Conservation (phyloP, 129 eudicot species). For the Escallonia rubra region DNA sequence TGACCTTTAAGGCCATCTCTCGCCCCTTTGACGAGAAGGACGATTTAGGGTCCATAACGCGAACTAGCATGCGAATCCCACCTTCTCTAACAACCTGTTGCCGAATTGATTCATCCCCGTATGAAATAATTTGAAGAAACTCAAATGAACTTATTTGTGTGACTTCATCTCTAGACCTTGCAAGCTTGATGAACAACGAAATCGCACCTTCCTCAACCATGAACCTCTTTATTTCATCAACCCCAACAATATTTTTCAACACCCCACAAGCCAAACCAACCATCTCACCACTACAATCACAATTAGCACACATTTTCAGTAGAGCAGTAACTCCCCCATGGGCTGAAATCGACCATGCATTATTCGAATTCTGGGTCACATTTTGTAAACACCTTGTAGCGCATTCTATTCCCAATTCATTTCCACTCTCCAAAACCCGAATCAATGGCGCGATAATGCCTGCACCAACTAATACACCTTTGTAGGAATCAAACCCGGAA, state of each 20-base stretch:
- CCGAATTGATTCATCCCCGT: conserved; percentile 43
- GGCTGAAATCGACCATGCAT: conserved; percentile 85
- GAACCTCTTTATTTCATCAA: conserved; percentile 79
- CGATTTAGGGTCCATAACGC: conserved; percentile 54
- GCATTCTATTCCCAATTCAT: conserved; percentile 48
- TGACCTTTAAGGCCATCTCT: conserved; percentile 55
- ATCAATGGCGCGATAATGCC: conserved; percentile 67
- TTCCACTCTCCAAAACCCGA: conserved; percentile 63
- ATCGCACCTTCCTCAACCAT: conserved; percentile 73
- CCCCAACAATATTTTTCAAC: conserved; percentile 67
- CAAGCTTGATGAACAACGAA: conserved; percentile 34
- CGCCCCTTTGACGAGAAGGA: conserved; percentile 43
- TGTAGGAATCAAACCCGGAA: conserved; percentile 44
- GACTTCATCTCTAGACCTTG: conserved; percentile 53
- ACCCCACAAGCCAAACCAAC: conserved; percentile 73
- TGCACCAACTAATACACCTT: conserved; percentile 31
- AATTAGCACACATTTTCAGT: conserved; percentile 46
- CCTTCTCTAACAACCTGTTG: conserved; percentile 53
- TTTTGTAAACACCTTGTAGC: conserved; percentile 65
- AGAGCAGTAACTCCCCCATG: conserved; percentile 74
- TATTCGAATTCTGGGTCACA: conserved; percentile 66
- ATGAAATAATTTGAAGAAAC: conserved; percentile 53
- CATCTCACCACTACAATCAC: conserved; percentile 45
- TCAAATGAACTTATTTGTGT: conserved; percentile 55
- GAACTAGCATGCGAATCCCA: conserved; percentile 59